Conservation (phyloP, 495 filamentous ascomycete species). For the Aspergillus kassunensis region DNA sequence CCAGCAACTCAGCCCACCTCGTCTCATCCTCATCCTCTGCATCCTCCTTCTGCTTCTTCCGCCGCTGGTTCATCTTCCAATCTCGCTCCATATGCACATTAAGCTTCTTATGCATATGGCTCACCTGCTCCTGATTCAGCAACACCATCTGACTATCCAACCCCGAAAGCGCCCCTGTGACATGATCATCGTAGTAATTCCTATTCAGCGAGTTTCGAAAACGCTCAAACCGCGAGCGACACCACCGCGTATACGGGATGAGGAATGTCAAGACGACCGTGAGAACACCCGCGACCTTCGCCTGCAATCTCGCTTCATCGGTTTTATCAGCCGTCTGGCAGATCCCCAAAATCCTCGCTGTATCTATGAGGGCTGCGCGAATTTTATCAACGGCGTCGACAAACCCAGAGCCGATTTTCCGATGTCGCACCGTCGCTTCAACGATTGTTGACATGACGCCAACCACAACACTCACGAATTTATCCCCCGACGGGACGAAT, state of each 20-base stretch:
- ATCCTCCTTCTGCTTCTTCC: not conserved
- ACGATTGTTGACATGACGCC: not conserved
- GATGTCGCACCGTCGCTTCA: not conserved
- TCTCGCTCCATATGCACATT: not conserved
- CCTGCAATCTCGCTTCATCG: not conserved
- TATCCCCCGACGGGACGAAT: not conserved
- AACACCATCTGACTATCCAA: not conserved
- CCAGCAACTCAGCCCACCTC: not conserved
- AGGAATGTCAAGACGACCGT: not conserved
- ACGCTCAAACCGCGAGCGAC: not conserved
- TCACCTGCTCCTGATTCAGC: not conserved
- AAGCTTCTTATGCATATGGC: not conserved
- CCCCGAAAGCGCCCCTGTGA: not conserved
- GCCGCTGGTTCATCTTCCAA: not conserved
- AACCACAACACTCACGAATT: not conserved
- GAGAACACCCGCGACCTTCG: not conserved
- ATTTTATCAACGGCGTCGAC: not conserved
- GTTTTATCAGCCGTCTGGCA: not conserved
- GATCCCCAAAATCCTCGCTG: not conserved
- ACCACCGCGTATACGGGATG: not conserved
- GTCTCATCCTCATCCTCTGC: not conserved
- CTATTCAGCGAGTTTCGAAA: not conserved
- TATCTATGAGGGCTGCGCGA: not conserved
- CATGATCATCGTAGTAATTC: not conserved
- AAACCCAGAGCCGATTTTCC: not conserved